Base-by-base conservation (phyloP, 139 green algal genomes). In the Micractinium conductrix region DNA sequence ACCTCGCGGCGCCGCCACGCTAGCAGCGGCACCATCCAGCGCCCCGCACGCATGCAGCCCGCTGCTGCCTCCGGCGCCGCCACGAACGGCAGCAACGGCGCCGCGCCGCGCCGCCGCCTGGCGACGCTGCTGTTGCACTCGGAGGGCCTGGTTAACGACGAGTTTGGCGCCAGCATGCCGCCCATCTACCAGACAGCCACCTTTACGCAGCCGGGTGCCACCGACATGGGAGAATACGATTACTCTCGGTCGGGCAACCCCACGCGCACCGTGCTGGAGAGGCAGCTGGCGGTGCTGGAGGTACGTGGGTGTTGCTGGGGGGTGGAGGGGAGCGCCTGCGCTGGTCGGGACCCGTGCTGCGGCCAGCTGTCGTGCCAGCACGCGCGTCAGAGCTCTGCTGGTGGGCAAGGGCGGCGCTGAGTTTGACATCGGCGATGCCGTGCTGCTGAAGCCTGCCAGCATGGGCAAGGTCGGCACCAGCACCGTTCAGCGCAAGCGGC, bases 141-240 rank as follows among this genome's bases (percentile, higher is more conserved):
- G 17, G 83, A 90, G 68, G 82, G 79, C 28, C 42, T 73, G 19
- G 68, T 84, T 22, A 44, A 87, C 2, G 97, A 99, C 72, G 95
- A 95, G 2, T 99, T 95, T 84, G 89, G 74, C 16, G 92, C 95
- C 33, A 93, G 90, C n/a, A 89, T 91, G 50, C 88, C 95, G 3
- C 97, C 97, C 2, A 86, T 99, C 65, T 99, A 99, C 87, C 97
- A 99, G 90, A 99, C 97, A 2, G 95, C 96, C 38, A 99, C 94
- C 40, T 97, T 97, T 71, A 85, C 62, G 44, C 90, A 93, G 81
- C 94, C 96, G 16, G 91, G 75, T 43, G 94, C 96, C 8, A 97
- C 92, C 16, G 92, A 95, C 35, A 92, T 89, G 62, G 96, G 96
- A 0, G 85, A 90, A 24, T 99, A 99, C 87, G 97, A 99, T 90